A percentile compares a stretch with the other conserved stretches of the same genome.
Evolutionary conservation across 2,329 filamentous ascomycete species (phyloP).

Genomic region (Epichloe hybrida): DNA sequence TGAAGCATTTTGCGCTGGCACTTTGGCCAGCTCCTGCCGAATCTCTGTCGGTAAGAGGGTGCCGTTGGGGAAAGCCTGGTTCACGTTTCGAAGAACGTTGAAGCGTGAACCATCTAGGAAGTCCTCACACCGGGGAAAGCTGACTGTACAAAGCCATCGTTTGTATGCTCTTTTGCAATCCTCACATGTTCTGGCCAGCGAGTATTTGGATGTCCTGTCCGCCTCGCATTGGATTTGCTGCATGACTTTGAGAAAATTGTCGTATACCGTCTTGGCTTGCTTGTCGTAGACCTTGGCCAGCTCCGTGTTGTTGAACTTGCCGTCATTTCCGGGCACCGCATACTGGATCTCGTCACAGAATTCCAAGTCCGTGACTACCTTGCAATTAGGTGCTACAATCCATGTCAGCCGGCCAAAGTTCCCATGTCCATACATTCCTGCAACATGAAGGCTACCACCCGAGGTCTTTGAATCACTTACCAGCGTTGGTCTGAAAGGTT

Average conservation of each 20-base stretch:
- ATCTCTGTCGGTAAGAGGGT: constrained; percentile 31
- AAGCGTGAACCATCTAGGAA: constrained; percentile 41
- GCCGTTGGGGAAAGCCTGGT: constrained; percentile 58
- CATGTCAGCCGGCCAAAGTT: neutral
- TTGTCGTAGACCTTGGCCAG: constrained; percentile 67
- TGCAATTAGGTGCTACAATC: constrained; percentile 59
- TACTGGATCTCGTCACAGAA: constrained; percentile 87
- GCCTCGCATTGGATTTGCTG: constrained; percentile 79
- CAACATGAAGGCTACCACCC: neutral
- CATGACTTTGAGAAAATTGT: constrained; percentile 68
- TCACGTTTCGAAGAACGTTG: constrained; percentile 51
- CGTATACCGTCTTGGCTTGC: constrained; percentile 54
- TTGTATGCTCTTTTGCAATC: constrained; percentile 78
- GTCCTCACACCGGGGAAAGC: constrained; percentile 84
- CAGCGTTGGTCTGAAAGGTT: constrained; percentile 63
- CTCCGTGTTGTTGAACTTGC: constrained; percentile 43
- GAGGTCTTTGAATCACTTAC: constrained; percentile 32
- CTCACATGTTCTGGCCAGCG: constrained; percentile 60
- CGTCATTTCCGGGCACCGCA: constrained; percentile 70
- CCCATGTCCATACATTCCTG: neutral
- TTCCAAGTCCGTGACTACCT: constrained; percentile 70
- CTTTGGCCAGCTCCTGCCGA: constrained; percentile 9
- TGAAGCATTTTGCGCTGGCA: constrained; percentile 29
- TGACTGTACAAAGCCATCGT: constrained; percentile 85
- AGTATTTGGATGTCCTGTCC: constrained; percentile 60